These are phyloP conservation scores for Pythium sp. DNA, from an alignment of 352 stramenopile genomes.

Conservation along the genomic window DNA sequence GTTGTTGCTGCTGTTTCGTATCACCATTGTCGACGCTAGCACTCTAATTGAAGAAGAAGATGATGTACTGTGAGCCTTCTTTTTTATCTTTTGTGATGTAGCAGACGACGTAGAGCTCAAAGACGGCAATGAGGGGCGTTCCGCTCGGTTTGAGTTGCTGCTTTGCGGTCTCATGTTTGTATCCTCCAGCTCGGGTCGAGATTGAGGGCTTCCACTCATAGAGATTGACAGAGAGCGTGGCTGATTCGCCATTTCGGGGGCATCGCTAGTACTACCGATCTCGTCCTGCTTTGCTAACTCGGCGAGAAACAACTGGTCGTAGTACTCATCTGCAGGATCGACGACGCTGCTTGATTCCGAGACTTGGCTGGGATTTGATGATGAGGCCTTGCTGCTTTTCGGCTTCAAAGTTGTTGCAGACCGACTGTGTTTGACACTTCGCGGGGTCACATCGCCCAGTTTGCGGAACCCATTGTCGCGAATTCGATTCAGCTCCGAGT, in stretches of 20 bases:
- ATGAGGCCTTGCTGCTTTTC: slow-evolving; percentile 1
- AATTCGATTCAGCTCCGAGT: slow-evolving; percentile 49
- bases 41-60: not conserved
- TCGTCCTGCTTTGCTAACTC: slow-evolving; percentile 55
- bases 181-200: slow-evolving; percentile 15
- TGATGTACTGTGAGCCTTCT: slow-evolving; percentile 2
- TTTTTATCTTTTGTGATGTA: slow-evolving; percentile 7
- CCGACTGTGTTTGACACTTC: slow-evolving; percentile 1
- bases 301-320: slow-evolving; percentile 60
- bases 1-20: slow-evolving; percentile 12
- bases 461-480: slow-evolving; percentile 49
- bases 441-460: not conserved
- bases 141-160: slow-evolving; percentile 5
- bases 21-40: not conserved
- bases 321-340: slow-evolving; percentile 20
- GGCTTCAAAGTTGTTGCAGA: not conserved
- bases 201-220: not conserved
- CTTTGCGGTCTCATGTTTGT: not conserved
- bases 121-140: slow-evolving; percentile 8
- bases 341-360: not conserved
- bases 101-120: slow-evolving; percentile 1
- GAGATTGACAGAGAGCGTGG: no score
- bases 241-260: not conserved
- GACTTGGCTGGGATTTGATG: not conserved
- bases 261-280: not conserved